Base-by-base conservation (phyloP, 805 yeast species). In the Metschnikowia aberdeeniae region DNA sequence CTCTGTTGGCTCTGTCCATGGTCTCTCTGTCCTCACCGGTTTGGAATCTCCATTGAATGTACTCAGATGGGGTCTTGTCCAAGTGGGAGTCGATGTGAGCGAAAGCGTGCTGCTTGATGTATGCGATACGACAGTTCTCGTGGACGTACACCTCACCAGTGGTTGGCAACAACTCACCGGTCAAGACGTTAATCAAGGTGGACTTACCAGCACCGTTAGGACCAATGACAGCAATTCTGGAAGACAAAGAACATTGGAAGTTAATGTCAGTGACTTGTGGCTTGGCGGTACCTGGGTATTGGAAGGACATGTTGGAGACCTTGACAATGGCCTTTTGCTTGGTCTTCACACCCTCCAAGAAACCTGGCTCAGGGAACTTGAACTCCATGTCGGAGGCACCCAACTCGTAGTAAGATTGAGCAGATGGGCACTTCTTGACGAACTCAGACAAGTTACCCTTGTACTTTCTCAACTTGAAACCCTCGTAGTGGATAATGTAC, bases 171-270 rank as follows among this genome's bases (percentile, higher is more conserved):
- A 93, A 86, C 82, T 93, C 99, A 88, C 99, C 99, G 59, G 99
- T 93, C 77, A 93, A 85, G 54, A 93, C 97, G 72, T 93, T 93
- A 74, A 93, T 92, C 78, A 93, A 83, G 64, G 99, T 93, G 57
- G 99, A 92, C 77, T 93, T 93, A 86, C 99, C 99, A 70, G 99
- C 99, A 88, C 99, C 99, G 77, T 93, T 93, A 76, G 99, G 99
- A 76, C 99, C 99, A 80, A 93, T 92, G 72, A 93, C 98, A 62
- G 99, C 99, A 87, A 93, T 93, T 86, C 99, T 92, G 39, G 99
- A 92, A 54, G 98, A 92, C 69, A 93, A 81, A 56, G 99, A 93
- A 82, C 97, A 89, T 82, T 93, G 98, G 97, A 93, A 93, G 74
- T 84, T 84, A 62, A 93, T 84, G 76, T 87, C 89, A 49, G 69